Evolutionary conservation across 257 asterid species (phyloP).

Genomic region (Rhazya stricta): DNA sequence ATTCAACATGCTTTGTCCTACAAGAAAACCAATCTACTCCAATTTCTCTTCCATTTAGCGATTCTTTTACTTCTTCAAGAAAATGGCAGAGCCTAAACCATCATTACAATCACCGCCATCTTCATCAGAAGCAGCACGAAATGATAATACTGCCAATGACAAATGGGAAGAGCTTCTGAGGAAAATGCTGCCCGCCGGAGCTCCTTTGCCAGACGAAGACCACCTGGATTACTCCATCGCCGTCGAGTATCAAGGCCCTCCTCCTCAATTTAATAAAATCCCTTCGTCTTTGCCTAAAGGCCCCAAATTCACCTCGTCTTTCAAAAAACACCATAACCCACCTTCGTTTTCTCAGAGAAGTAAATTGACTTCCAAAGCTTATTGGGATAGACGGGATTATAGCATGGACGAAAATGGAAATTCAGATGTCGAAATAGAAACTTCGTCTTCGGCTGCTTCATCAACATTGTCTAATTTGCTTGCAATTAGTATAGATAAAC

Average conservation of each 20-base stretch:
- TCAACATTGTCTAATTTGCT: neutral
- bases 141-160: neutral
- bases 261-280: constrained; percentile 29
- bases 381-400: neutral
- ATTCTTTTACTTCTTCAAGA: neutral
- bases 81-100: constrained; percentile 10
- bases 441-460: neutral
- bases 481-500: neutral
- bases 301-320: constrained; percentile 14
- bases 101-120: constrained; percentile 17
- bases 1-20: neutral
- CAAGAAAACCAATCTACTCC: no score
- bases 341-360: constrained; percentile 3
- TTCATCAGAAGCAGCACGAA: neutral
- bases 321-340: neutral
- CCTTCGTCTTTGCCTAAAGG: constrained; percentile 31
- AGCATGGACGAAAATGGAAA: neutral
- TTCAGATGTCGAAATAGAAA: neutral
- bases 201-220: constrained; percentile 69
- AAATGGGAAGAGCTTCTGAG: constrained; percentile 48
- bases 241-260: constrained; percentile 54
- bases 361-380: neutral
- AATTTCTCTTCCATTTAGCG: neutral
- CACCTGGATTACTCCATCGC: constrained; percentile 69
- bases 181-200: constrained; percentile 69